Base-by-base conservation (phyloP, 2,329 filamentous ascomycete genomes). In the Xylariaceae sp. region DNA sequence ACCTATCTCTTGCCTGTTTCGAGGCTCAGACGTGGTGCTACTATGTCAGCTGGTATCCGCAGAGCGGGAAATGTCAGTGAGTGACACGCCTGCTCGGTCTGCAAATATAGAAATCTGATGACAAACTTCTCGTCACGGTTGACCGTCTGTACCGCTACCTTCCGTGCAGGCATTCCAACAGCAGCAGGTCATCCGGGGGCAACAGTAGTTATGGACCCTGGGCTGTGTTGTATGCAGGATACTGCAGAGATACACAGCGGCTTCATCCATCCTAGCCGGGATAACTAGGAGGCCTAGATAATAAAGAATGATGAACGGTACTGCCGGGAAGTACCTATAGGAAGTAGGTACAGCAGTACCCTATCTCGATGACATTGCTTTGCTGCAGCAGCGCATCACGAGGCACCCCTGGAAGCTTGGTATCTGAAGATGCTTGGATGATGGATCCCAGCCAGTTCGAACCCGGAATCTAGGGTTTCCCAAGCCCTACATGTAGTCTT, bases 11-110 rank as follows among this genome's bases (percentile, higher is more conserved):
- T 24, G 7, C 11, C 21, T 24, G 11, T 24, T 24, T 24, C 27
- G 40, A 40, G 34, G 31, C 36, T 42, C 33, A 37, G 23, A 40
- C 36, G 41, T 32, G 35, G 38, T 47, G 40, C 31, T 46, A 48
- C 45, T 17, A 48, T 37, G 42, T 50, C 47, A 50, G 47, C 47
- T 43, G 41, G 39, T 41, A 47, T 43, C 39, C 41, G 47, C 47
- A 43, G 37, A 46, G 39, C 39, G 44, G 40, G 23, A 32, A n/a
- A 32, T 18, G 18, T 37, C 37, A 43, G 31, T 43, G 31, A 28
- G n/a, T n/a, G n/a, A n/a, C n/a, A n/a, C n/a, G n/a, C n/a, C n/a
- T 36, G 33, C n/a, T 44, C 35, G 41, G 44, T 41, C 28, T 41
- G 28, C 27, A 21, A 40, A 38, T 44, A 33, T 31, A 34, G 43